A percentile compares a stretch with the other conserved stretches of the same genome.
Evolutionary conservation across 2,329 filamentous ascomycete genomes (phyloP).

Genomic region (Apiospora koreana): DNA sequence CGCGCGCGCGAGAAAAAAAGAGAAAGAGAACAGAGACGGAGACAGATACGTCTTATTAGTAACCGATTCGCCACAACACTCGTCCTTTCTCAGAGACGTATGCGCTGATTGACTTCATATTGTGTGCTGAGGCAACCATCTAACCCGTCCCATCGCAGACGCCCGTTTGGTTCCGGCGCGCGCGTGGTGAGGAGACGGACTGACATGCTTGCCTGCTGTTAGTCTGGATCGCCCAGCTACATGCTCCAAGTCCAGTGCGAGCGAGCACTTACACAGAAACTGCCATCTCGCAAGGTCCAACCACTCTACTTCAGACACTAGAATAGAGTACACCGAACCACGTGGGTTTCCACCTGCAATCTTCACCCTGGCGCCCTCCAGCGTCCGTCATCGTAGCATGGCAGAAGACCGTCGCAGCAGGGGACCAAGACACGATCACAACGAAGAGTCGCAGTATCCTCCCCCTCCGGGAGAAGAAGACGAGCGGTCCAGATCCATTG

Average conservation of each 20-base stretch:
- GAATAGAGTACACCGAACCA: not conserved
- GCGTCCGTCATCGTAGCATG: constrained; percentile 36
- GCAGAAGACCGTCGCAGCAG: constrained; percentile 38
- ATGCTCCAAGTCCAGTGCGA: not conserved
- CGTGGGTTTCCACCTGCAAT: constrained; percentile 24
- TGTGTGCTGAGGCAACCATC: not conserved
- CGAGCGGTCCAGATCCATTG: constrained; percentile 35
- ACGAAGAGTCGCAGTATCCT: constrained; percentile 45
- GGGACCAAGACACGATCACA: constrained; percentile 35
- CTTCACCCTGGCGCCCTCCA: constrained; percentile 30
- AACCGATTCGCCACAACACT: not conserved
- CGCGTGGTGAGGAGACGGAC: not conserved
- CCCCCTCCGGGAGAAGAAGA: constrained; percentile 44
- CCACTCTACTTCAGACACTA: not conserved
- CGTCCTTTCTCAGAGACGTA: not conserved
- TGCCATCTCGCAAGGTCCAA: not conserved
- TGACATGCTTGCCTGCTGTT: not conserved
- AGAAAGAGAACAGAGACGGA: not conserved
- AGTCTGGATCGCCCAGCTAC: not conserved
- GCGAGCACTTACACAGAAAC: not conserved
- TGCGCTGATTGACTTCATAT: not conserved
- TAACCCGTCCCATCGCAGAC: not conserved
- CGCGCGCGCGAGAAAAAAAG: not conserved
- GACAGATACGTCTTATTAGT: not conserved
- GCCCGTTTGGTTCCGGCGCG: not conserved